Evolutionary conservation across 2,329 filamentous ascomycete species (phyloP).

Genomic region (Fonsecaea nubica): DNA sequence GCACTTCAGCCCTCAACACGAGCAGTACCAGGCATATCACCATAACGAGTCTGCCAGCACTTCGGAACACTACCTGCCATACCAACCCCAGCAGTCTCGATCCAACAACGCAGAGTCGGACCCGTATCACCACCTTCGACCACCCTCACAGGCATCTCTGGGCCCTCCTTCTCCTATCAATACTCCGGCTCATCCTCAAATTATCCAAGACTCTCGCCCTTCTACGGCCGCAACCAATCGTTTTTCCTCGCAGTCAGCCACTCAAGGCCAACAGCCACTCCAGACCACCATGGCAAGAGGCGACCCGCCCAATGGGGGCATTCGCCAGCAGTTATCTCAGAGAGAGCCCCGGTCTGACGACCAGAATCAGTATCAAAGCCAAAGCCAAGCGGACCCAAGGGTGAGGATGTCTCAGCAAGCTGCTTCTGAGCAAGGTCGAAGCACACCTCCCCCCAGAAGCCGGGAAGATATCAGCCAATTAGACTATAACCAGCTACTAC

Average conservation of each 20-base stretch:
- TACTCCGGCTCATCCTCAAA: constrained; percentile 32
- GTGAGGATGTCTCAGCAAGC: constrained; percentile 39
- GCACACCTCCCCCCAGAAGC: constrained; percentile 54
- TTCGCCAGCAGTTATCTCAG: constrained; percentile 39
- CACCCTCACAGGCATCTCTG: constrained; percentile 47
- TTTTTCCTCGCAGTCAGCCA: constrained; percentile 36
- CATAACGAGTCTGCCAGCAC: constrained; percentile 44
- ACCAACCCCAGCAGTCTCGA: constrained; percentile 28
- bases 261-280: constrained; percentile 30
- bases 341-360: constrained; percentile 39
- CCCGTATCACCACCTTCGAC: constrained; percentile 42
- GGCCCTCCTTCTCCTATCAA: constrained; percentile 46
- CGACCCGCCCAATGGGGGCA: constrained; percentile 31
- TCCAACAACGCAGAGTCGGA: constrained; percentile 32
- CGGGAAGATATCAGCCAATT: constrained; percentile 51
- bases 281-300: constrained; percentile 30
- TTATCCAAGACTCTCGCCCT: constrained; percentile 34
- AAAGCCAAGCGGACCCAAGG: constrained; percentile 43
- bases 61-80: constrained; percentile 48
- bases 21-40: constrained; percentile 37
- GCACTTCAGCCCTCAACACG: constrained; percentile 32
- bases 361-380: constrained; percentile 42
- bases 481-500: constrained; percentile 54
- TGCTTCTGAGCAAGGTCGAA: constrained; percentile 52
- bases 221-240: constrained; percentile 34